Conservation (phyloP, 2,329 filamentous ascomycete species). For the Stemphylium lycopersici region DNA sequence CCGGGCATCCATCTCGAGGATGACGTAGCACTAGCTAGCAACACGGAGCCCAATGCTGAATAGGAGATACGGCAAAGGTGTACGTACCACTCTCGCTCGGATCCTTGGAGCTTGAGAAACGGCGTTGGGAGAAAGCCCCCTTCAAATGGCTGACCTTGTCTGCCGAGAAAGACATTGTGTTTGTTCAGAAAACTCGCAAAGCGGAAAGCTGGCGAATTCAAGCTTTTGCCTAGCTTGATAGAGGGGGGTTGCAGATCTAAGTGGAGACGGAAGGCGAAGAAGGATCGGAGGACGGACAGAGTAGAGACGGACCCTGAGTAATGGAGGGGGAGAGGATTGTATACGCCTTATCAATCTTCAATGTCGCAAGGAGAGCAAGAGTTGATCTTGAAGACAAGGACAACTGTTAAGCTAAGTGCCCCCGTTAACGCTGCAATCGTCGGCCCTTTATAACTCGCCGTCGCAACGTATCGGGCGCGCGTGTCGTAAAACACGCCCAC, state of each 20-base stretch:
- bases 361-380: too few relatives aligned
- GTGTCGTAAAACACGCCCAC: neutral
- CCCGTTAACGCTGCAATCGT: neutral
- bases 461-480: neutral
- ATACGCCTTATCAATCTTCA: too few relatives aligned
- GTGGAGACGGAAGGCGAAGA: conserved; percentile 1
- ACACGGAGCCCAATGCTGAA: neutral
- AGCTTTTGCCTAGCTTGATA: conserved; percentile 21
- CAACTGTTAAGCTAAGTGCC: neutral
- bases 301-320: neutral
- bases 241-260: conserved; percentile 7
- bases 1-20: conserved; percentile 6
- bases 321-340: neutral
- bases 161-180: conserved; percentile 46
- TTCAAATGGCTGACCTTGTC: conserved; percentile 41
- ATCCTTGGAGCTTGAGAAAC: conserved; percentile 47
- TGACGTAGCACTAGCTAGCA: conserved; percentile 12
- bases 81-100: conserved; percentile 46
- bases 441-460: conserved; percentile 13
- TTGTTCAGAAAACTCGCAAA: neutral
- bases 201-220: conserved; percentile 7
- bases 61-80: neutral
- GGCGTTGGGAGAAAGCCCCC: conserved; percentile 36
- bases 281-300: neutral
- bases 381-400: neutral